Base-by-base conservation (phyloP, 208 protist genomes). In the Angomonas deanei region DNA sequence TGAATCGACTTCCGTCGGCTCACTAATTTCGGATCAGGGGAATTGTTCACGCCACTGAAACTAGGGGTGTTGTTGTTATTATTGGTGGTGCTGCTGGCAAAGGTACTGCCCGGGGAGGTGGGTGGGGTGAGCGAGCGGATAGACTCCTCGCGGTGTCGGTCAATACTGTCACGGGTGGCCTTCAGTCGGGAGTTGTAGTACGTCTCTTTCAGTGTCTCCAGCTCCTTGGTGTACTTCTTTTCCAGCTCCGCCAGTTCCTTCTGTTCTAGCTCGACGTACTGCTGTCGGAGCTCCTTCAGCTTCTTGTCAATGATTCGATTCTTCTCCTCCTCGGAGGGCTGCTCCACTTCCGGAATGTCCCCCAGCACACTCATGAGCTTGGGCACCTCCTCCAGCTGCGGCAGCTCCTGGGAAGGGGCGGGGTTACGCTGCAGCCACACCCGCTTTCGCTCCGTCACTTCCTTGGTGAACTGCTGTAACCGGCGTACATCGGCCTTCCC, bases 381-480 rank as follows among this genome's bases (percentile, higher is more conserved):
- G 3, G 76, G 76, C 0, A 83, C 61, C 17, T 72, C 60, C 17
- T 68, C 55, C 6, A 82, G 60, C 17, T 53, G 50, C 0, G 73
- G 76, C 64, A 78, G 38, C 71, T 77, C 71, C 28, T 38, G 53
- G 4, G 64, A 48, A 6, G 68, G 68, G 1, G 71, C 49, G 1
- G 76, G 83, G 61, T 90, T 66, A 39, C 56, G 66, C 47, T 62
- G 59, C 32, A 83, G 21, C 83, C 83, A 90, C 38, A 33, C 59
- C 1, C 67, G 65, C 50, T 86, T 76, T 19, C 66, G 42, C 47
- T 68, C 72, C 24, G 61, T 65, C 17, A 82, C 46, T 55, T 72
- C 53, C 13, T 70, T 60, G 1, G 48, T 31, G 33, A 78, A 90
- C 17, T 61, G 61, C 27, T 66, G 52, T 8, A 70, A 59, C 52